These are phyloP conservation scores for Verticillium tricorpus DNA, from an alignment of 2,329 filamentous ascomycete species.

Conservation along the genomic window DNA sequence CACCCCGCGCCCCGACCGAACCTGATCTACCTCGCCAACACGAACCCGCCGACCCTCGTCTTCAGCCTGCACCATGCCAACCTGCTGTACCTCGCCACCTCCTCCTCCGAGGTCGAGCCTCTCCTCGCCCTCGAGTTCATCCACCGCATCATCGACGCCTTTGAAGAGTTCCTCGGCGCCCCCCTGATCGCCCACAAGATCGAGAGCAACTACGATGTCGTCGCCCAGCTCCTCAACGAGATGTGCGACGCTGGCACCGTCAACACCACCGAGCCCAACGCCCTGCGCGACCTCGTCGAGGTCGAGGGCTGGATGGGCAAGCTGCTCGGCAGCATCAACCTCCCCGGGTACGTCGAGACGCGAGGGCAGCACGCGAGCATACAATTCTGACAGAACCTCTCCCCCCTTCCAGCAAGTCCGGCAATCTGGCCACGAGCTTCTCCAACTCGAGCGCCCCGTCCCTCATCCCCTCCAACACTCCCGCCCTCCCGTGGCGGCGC, in stretches of 20 bases:
- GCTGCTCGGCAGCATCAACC: conserved; percentile 77
- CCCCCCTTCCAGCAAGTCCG: conserved; percentile 30
- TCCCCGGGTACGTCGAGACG: conserved; percentile 57
- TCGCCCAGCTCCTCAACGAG: conserved; percentile 86
- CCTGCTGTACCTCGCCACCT: conserved; percentile 78
- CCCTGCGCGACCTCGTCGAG: conserved; percentile 84
- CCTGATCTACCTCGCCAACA: conserved; percentile 77
- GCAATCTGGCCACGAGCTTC: conserved; percentile 29
- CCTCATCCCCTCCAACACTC: conserved; percentile 39
- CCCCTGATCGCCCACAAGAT: conserved; percentile 83
- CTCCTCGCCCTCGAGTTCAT: conserved; percentile 90
- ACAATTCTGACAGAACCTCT: background rate
- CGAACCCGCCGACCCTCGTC: conserved; percentile 79
- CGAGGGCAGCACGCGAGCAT: background rate
- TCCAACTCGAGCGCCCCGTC: conserved; percentile 33
- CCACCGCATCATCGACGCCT: conserved; percentile 83
- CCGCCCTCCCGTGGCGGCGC: conserved; percentile 77
- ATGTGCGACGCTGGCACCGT: conserved; percentile 95
- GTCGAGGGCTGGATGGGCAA: conserved; percentile 88
- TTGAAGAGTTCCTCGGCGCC: conserved; percentile 90
- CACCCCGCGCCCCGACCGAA: conserved; percentile 78
- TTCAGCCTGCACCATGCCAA: conserved; percentile 87
- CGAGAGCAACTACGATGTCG: conserved; percentile 86
- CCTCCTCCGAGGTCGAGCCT: conserved; percentile 83
- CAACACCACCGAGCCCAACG: conserved; percentile 88